These are phyloP conservation scores for Tephrocybe sp. DNA, from an alignment of 768 basidiomycete genomes.

Conservation along the genomic window DNA sequence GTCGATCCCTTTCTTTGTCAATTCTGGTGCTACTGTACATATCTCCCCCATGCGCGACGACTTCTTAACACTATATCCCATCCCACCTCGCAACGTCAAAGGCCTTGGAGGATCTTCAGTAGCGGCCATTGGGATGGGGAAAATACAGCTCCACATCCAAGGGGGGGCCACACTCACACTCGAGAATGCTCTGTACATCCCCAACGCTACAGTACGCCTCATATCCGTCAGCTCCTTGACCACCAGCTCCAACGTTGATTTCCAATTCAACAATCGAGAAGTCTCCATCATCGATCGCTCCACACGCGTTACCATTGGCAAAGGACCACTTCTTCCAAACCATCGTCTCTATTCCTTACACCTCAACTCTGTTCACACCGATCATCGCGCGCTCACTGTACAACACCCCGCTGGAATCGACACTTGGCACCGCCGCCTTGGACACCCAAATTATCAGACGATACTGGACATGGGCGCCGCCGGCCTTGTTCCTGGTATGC, in stretches of 20 bases:
- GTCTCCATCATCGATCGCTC: conserved; percentile 9
- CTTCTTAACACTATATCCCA: conserved; percentile 22
- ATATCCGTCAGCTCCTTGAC: conserved; percentile 21
- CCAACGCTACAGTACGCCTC: conserved; percentile 19
- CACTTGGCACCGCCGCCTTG: conserved; percentile 27
- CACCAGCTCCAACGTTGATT: background rate
- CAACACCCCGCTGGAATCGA: conserved; percentile 10
- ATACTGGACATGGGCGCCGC: conserved; percentile 20
- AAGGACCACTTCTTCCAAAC: conserved; percentile 8
- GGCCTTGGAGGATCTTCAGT: conserved; percentile 26
- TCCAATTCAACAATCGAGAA: background rate
- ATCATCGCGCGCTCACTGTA: conserved; percentile 17
- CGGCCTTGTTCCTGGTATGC: conserved; percentile 11
- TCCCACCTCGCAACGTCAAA: conserved; percentile 19
- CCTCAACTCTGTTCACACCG: background rate
- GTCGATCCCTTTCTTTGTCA: conserved; percentile 18
- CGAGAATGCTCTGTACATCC: conserved; percentile 20
- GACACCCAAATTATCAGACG: conserved; percentile 24
- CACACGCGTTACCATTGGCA: conserved; percentile 12
- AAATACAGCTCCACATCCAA: conserved; percentile 18
- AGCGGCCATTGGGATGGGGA: conserved; percentile 21
- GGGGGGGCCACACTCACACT: conserved; percentile 14
- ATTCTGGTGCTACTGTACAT: conserved; percentile 24
- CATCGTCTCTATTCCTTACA: background rate
- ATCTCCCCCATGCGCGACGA: conserved; percentile 22